A percentile compares a stretch with the other conserved stretches of the same genome.
Conservation (phyloP, 768 basidiomycete species). For the Calocybe indica region DNA sequence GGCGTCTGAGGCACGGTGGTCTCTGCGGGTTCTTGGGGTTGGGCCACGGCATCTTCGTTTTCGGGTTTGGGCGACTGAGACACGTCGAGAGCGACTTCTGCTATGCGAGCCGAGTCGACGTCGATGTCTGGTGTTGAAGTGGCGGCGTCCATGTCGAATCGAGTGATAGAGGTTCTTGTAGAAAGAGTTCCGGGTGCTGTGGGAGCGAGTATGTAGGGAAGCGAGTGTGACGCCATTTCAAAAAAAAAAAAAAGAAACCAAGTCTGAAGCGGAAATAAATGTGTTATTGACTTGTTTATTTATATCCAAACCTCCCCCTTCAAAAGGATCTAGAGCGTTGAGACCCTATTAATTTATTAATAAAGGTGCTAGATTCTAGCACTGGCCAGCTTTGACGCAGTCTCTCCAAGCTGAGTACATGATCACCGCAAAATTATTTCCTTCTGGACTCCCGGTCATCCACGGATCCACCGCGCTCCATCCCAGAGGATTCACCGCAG, state of each 20-base stretch:
- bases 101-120: too few relatives aligned
- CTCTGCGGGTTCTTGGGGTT: conserved; percentile 2
- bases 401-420: conserved; percentile 36
- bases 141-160: conserved; percentile 8
- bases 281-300: too few relatives aligned
- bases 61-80: conserved; percentile 2
- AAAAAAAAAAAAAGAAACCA: too few relatives aligned
- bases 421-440: conserved; percentile 29
- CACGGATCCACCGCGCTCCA: conserved; percentile 25
- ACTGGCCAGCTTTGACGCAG: conserved; percentile 18
- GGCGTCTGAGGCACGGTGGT: conserved; percentile 48
- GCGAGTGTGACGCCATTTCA: too few relatives aligned
- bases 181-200: too few relatives aligned
- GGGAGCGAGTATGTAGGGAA: too few relatives aligned
- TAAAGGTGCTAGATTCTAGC: not conserved
- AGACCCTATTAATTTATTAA: too few relatives aligned
- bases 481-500: conserved; percentile 30
- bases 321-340: too few relatives aligned
- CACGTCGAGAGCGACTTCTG: too few relatives aligned
- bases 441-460: conserved; percentile 32
- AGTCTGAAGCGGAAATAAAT: too few relatives aligned
- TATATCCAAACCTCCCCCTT: too few relatives aligned
- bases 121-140: too few relatives aligned
- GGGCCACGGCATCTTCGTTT: not conserved
- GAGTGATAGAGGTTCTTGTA: not conserved